Evolutionary conservation across 2,329 filamentous ascomycete genomes (phyloP).

Genomic region (Aspergillus sp.): DNA sequence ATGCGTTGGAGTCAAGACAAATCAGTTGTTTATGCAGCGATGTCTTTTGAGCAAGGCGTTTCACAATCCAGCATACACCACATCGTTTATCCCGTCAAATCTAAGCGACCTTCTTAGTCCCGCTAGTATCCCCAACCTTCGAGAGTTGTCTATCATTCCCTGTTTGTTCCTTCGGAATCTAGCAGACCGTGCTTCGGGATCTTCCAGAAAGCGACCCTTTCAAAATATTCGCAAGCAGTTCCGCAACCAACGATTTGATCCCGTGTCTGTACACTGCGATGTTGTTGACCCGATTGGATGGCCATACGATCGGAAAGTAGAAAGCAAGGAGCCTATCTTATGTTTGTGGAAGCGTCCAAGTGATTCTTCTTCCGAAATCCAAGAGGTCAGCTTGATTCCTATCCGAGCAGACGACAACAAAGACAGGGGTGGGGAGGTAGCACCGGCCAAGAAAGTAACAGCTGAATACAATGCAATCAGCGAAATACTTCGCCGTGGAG

Average conservation of each 20-base stretch:
- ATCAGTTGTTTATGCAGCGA: conserved; percentile 25
- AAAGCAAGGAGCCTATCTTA: conserved; percentile 3
- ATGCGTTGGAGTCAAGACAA: conserved; percentile 63
- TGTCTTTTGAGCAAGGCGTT: conserved; percentile 20
- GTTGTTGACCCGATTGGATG: conserved; percentile 14
- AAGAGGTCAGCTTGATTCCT: no score
- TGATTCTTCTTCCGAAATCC: no score
- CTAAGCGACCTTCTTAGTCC: conserved; percentile 19
- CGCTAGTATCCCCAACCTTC: not conserved
- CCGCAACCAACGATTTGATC: conserved; percentile 30
- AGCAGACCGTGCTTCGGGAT: not conserved
- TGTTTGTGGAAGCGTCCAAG: conserved; percentile 1
- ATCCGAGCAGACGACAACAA: no score
- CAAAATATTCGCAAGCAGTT: conserved; percentile 20
- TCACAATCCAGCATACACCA: conserved; percentile 45
- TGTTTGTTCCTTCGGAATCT: conserved; percentile 9
- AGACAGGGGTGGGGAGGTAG: not conserved
- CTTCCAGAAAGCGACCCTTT: conserved; percentile 12
- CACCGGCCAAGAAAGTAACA: conserved; percentile 5
- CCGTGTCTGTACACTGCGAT: conserved; percentile 25
- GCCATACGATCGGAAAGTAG: conserved; percentile 11
- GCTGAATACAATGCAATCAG: conserved; percentile 18
- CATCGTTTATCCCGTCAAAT: conserved; percentile 24
- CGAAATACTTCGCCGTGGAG: conserved; percentile 7
- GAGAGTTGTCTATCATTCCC: conserved; percentile 12